Percentiles rank a stretch among this genome's conserved stretches.
Evolutionary conservation across 2,329 filamentous ascomycete genomes (phyloP).

Genomic region (Cladorrhinum sp.): DNA sequence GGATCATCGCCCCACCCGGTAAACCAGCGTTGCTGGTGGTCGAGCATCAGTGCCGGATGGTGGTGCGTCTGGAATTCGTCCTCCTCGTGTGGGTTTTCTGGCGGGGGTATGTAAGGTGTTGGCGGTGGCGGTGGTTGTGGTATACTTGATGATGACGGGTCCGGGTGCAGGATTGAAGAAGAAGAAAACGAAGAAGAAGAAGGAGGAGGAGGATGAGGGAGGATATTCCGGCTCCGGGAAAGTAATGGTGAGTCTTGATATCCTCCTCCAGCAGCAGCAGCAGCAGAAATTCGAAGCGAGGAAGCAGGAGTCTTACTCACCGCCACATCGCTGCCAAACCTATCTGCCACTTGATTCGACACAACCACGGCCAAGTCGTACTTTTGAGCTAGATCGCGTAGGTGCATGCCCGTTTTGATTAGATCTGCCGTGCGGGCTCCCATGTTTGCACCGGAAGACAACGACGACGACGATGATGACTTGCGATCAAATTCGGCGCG

Average conservation of each 20-base stretch:
- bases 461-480: no score
- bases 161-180: no score
- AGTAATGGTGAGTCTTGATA: background rate
- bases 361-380: conserved; percentile 82
- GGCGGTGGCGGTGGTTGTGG: conserved; percentile 6
- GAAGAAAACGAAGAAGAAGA: no score
- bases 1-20: conserved; percentile 86
- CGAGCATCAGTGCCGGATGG: conserved; percentile 61
- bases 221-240: background rate
- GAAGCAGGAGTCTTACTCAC: conserved; percentile 16
- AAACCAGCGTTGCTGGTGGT: conserved; percentile 92
- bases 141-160: background rate
- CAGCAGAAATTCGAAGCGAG: conserved; percentile 12
- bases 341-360: conserved; percentile 92
- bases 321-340: conserved; percentile 53
- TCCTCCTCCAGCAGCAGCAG: background rate
- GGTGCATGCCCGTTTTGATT: conserved; percentile 68
- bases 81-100: background rate
- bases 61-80: no score
- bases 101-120: conserved; percentile 42
- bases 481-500: conserved; percentile 77
- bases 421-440: conserved; percentile 75
- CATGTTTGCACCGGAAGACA: conserved; percentile 54
- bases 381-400: conserved; percentile 71
- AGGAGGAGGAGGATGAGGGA: no score